These are phyloP conservation scores for Pichia sp. DNA, from an alignment of 1,139 yeast genomes.

Conservation along the genomic window DNA sequence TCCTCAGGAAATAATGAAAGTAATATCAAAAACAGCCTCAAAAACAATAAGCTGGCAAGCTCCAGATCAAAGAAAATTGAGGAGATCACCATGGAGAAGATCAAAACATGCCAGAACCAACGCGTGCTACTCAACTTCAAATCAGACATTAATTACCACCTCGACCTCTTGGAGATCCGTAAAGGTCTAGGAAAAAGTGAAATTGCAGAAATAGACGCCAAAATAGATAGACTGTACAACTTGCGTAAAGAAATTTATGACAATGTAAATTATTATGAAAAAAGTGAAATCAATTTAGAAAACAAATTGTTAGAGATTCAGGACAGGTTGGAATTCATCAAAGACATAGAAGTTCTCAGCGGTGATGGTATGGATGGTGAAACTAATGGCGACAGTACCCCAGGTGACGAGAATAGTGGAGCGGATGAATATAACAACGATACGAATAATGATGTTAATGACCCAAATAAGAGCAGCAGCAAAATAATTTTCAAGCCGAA, in stretches of 20 bases:
- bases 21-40: neutral
- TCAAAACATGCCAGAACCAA: constrained; percentile 38
- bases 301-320: constrained; percentile 40
- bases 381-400: neutral
- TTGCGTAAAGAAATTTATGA: constrained; percentile 52
- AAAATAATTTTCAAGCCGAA: neutral
- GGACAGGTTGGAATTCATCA: constrained; percentile 36
- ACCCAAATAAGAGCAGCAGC: constrained; percentile 4
- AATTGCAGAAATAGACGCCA: constrained; percentile 54
- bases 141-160: constrained; percentile 39
- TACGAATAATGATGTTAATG: constrained; percentile 21
- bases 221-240: constrained; percentile 46
- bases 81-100: constrained; percentile 37
- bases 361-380: constrained; percentile 3
- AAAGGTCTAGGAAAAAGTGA: constrained; percentile 62
- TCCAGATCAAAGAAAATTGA: constrained; percentile 13
- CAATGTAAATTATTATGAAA: constrained; percentile 54
- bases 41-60: neutral
- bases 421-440: constrained; percentile 15
- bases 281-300: constrained; percentile 52
- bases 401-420: constrained; percentile 13
- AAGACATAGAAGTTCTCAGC: constrained; percentile 20
- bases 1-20: neutral
- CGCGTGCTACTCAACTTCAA: constrained; percentile 36
- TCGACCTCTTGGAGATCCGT: constrained; percentile 55